Base-by-base conservation (phyloP, 768 basidiomycete species). In the Suillus weaverae region DNA sequence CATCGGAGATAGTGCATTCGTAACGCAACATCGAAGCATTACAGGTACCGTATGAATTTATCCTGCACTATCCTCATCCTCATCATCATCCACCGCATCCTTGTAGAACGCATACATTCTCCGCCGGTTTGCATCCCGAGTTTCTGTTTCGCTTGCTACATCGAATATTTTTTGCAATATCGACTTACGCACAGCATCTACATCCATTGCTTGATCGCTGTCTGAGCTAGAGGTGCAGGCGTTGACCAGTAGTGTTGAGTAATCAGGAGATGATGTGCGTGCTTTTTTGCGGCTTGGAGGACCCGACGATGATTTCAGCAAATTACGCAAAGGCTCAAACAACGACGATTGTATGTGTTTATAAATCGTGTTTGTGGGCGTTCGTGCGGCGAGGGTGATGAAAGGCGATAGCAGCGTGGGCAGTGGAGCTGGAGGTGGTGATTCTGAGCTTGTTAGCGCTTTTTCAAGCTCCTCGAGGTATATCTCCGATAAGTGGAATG, bases 391-490 rank as follows among this genome's bases (percentile, higher is more conserved):
- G 59, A 96, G 83, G 32, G 70, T 70, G 70, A 92, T 79, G 80
- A 95, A 94, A 7, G 96, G 97, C 5, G 73, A 66, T 33, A 93
- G 75, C 32, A 94, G 78, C 4, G 79, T 76, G 18, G 84, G 76
- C 18, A 89, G 77, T 20, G 89, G 87, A 0, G 79, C 81, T 18
- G 84, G 80, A 1, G 71, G 61, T 18, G 75, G 69, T 20, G 76
- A 62, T 1, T 74, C 67, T 46, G 69, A 72, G 38, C 62, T 62
- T 38, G 72, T 73, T 8, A 87, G 70, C 4, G 80, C 86, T 71
- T 87, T 94, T 72, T 97, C 87, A 41, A 99, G 84, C 73, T 99
- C 97, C 68, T 93, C 90, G 16, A 96, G 74, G 74, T 93, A 97
- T 55, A 98, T 87, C 73, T 99, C 97, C 16, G 89, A 84, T 22